A percentile compares a stretch with the other conserved stretches of the same genome.
These are phyloP conservation scores for Eucalyptus shirleyi DNA, from an alignment of 345 rosid species.

Conservation along the genomic window DNA sequence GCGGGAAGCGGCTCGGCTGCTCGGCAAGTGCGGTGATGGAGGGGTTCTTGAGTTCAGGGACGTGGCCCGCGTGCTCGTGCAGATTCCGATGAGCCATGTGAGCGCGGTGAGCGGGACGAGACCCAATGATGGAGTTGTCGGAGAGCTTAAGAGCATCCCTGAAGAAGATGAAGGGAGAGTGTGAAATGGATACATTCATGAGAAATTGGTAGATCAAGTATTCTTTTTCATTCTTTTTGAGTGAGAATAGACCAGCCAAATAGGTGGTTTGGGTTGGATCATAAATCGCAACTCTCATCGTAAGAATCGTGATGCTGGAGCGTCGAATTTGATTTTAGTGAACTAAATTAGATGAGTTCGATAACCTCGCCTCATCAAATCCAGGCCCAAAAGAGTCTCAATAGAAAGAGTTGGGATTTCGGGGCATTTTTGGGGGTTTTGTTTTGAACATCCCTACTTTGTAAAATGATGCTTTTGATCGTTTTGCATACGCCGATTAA, in stretches of 20 bases:
- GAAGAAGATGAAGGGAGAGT: constrained; percentile 1
- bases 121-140: background rate
- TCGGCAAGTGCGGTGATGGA: constrained; percentile 37
- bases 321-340: background rate
- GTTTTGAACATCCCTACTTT: background rate
- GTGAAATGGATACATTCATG: background rate
- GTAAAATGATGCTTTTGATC: background rate
- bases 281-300: background rate
- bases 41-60: constrained; percentile 38
- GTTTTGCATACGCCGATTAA: no score
- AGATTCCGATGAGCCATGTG: constrained; percentile 25
- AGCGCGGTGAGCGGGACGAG: background rate
- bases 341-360: background rate
- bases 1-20: constrained; percentile 34
- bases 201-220: background rate
- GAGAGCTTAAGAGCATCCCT: constrained; percentile 7
- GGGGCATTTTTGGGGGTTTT: background rate
- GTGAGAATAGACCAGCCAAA: background rate
- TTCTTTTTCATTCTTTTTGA: no score
- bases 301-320: background rate
- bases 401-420: background rate
- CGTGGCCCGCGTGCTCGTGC: constrained; percentile 22
- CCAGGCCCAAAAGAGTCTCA: background rate
- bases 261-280: background rate
- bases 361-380: background rate